phyloP scores from a whole-genome alignment of 2,329 filamentous ascomycete species.

The Gnomoniopsis smithogilvyi region DNA sequence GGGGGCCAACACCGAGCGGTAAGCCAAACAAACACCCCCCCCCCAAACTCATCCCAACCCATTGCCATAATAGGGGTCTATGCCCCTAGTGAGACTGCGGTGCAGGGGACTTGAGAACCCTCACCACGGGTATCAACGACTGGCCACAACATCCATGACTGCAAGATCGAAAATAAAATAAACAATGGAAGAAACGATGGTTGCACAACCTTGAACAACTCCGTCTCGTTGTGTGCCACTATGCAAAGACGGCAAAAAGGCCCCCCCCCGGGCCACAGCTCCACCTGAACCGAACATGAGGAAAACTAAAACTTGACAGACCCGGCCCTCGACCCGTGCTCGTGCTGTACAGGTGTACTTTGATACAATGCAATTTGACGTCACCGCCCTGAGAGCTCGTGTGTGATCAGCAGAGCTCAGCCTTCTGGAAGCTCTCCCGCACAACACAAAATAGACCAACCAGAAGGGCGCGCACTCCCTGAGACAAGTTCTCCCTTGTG shows the following conservation, averaged over 20 bases:
- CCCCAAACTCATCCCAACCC: no score
- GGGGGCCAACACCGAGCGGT: conserved; percentile 7
- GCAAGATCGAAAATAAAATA: background rate
- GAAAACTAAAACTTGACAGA: no score
- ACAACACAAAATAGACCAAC: no score
- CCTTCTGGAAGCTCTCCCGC: background rate
- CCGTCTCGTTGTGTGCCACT: background rate
- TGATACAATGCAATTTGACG: conserved; percentile 15
- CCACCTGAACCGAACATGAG: background rate
- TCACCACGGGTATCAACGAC: conserved; percentile 12
- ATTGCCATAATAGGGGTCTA: conserved; percentile 2
- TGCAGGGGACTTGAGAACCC: background rate
- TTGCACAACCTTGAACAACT: background rate
- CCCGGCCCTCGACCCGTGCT: no score
- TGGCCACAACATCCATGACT: conserved; percentile 1
- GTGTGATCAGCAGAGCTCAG: background rate
- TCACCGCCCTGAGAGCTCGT: conserved; percentile 4
- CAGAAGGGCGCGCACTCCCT: no score
- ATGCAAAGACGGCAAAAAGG: background rate
- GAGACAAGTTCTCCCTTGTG: background rate
- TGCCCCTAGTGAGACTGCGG: background rate
- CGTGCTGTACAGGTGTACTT: no score
- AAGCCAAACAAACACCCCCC: background rate
- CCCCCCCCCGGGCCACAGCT: no score
- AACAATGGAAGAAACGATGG: background rate